Evolutionary conservation across 305 asterid species (phyloP).

Genomic region (Fraxinus albicans): DNA sequence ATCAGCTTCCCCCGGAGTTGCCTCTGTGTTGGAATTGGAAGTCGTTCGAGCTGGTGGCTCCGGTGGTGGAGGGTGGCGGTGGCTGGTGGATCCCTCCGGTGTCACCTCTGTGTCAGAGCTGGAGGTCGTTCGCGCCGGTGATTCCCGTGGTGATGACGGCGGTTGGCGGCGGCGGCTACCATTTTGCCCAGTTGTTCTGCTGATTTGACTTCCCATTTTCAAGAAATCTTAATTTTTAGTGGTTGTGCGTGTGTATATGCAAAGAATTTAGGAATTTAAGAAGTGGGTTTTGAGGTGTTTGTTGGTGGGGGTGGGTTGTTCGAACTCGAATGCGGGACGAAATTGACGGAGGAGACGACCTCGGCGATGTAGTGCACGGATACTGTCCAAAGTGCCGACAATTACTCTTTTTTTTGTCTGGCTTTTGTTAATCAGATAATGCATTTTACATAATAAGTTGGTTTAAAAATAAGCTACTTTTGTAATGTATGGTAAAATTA

Average conservation of each 20-base stretch:
- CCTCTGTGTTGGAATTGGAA: conserved; percentile 21
- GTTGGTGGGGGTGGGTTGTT: not conserved
- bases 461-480: not conserved
- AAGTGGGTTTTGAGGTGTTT: not conserved
- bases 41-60: conserved; percentile 19
- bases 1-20: conserved; percentile 32
- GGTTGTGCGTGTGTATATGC: not conserved
- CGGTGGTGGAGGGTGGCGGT: not conserved
- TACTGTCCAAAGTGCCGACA: not conserved
- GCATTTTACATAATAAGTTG: not conserved
- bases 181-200: conserved; percentile 33
- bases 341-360: not conserved
- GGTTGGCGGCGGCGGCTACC: conserved; percentile 25
- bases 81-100: conserved; percentile 14
- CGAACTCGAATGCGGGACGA: not conserved
- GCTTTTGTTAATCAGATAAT: not conserved
- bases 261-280: not conserved
- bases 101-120: conserved; percentile 8
- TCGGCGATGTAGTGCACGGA: not conserved
- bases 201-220: conserved; percentile 55
- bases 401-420: not conserved
- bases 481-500: too few species aligned
- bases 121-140: conserved; percentile 29
- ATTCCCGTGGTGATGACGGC: conserved; percentile 2
- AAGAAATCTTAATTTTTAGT: not conserved